Conservation (phyloP, 345 rosid species). For the Syzygium grande region DNA sequence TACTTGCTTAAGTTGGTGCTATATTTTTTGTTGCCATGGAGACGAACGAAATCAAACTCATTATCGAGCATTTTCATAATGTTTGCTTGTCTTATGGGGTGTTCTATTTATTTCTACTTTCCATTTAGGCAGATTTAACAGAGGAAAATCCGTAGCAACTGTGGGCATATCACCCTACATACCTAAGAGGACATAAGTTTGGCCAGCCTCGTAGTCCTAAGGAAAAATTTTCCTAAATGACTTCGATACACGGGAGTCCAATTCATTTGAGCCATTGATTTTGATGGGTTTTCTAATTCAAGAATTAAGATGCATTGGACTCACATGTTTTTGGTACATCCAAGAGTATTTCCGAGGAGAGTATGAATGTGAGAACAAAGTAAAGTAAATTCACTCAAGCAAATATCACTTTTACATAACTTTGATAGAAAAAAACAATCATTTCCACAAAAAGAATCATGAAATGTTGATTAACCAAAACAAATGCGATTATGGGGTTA, state of each 20-base stretch:
- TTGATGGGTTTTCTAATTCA: fast-evolving
- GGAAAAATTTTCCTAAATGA: too few relatives aligned
- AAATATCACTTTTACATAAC: neutral
- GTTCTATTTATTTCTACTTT: neutral
- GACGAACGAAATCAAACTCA: neutral
- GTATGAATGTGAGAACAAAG: too few relatives aligned
- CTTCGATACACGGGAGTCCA: neutral
- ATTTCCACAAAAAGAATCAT: neutral
- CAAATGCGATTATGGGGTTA: neutral
- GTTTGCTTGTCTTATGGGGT: neutral
- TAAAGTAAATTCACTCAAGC: neutral
- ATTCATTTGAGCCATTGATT: neutral
- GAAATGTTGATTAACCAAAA: neutral
- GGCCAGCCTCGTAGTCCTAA: neutral
- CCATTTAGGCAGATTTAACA: neutral
- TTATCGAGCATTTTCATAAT: neutral
- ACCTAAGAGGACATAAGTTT: neutral
- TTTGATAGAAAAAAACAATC: neutral
- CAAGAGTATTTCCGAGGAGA: neutral
- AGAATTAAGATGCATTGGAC: neutral
- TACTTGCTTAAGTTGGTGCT: neutral
- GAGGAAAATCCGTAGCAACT: neutral
- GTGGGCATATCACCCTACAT: neutral
- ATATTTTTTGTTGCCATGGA: neutral
- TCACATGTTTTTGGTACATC: neutral